phyloP scores from a whole-genome alignment of 805 yeast species.

The Barnettozyma vustinii region DNA sequence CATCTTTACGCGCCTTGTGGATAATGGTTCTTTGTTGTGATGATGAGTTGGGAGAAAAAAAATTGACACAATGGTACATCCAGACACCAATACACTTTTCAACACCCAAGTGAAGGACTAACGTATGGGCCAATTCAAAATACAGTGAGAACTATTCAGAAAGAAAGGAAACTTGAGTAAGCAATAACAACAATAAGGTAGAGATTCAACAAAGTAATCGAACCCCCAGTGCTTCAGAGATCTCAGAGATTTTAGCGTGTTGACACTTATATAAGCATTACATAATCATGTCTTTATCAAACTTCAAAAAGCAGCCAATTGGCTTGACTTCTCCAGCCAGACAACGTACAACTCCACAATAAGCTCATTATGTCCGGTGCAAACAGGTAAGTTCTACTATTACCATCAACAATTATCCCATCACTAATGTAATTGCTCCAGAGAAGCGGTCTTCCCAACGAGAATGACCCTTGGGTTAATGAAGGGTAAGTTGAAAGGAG shows the following conservation, averaged over 20 bases:
- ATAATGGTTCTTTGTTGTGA: neutral
- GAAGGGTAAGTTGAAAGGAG: slow-evolving; percentile 96
- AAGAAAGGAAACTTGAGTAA: too few relatives aligned
- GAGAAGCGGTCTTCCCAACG: slow-evolving; percentile 96
- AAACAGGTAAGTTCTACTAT: slow-evolving; percentile 18
- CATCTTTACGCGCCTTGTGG: neutral
- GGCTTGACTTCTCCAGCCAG: neutral
- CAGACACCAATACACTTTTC: neutral
- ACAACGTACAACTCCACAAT: neutral
- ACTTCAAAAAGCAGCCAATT: neutral
- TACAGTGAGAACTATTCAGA: neutral
- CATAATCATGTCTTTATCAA: neutral
- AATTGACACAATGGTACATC: neutral
- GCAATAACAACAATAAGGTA: too few relatives aligned
- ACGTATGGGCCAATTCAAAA: neutral
- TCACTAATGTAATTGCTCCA: slow-evolving; percentile 19
- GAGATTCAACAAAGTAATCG: slow-evolving; percentile 1
- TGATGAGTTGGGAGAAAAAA: neutral
- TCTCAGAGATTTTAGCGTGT: too few relatives aligned
- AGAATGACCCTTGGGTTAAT: slow-evolving; percentile 94
- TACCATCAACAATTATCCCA: too few relatives aligned
- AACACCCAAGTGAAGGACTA: neutral
- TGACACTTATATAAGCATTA: too few relatives aligned
- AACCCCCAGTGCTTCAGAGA: too few relatives aligned
- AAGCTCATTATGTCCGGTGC: slow-evolving; percentile 17